Base-by-base conservation (phyloP, 169 alveolate genomes). In the Fabrea salina region DNA sequence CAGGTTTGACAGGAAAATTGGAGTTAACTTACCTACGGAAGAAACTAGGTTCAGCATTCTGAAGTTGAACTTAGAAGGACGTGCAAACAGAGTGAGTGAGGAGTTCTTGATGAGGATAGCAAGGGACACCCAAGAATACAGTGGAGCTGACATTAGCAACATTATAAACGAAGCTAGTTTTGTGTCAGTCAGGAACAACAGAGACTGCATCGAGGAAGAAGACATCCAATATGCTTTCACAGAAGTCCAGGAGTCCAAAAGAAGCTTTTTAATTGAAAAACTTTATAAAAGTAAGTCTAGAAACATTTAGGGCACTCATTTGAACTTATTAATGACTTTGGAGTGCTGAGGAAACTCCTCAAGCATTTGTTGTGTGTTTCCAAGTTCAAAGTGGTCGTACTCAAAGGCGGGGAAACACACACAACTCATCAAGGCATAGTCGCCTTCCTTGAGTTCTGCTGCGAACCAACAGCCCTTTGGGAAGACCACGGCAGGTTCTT, bases 1-100 rank as follows among this genome's bases (percentile, higher is more conserved):
- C 8, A 19, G 81, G 7, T 72, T 72, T 53, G 81, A 72, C 53
- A 49, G 57, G 30, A 54, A 32, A 3, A 72, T 72, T 51, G 35
- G 99, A 98, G 90, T 92, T 98, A 64, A 99, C 68, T 56, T 56
- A n/a, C 16, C 49, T n/a, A 35, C 27, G 13, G 11, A 27, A 19
- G 41, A 56, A 27, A 56, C 49, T 3, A 56, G 68, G 68, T 27
- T 56, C 19, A n/a, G 27, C 1, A 56, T 56, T 22, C 25, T 56
- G 27, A n/a, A 56, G 68, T 27, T 56, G 2, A 56, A 27, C 25
- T 35, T 56, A 22, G 68, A 25, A n/a, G 13, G 16, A 19, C 0
- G 37, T 13, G 19, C 16, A 22, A n/a, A 56, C 25, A 27, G 13
- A 16, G 27, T 56, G 19, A n/a, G 40, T 1, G 27, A 56, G 27